phyloP scores from a whole-genome alignment of 192 early-diverging fungal genomes.

The Coemansia sp. region DNA sequence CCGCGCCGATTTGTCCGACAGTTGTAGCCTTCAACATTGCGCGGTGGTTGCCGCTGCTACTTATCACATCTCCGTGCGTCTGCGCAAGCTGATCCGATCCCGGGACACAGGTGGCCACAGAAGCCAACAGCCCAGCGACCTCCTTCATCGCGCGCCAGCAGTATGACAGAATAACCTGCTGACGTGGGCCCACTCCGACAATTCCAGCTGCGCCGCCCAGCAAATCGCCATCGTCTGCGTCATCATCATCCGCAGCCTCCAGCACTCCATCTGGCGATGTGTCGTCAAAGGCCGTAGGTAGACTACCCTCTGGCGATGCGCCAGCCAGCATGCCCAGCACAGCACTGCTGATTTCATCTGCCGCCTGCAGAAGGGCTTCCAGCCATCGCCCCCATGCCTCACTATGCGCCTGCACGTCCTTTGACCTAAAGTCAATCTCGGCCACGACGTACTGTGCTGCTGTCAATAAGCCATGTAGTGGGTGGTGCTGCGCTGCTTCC shows the following conservation, averaged over 20 bases:
- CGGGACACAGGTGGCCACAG: slow-evolving; percentile 20
- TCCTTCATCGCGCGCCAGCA: slow-evolving; percentile 94
- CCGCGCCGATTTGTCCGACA: slow-evolving; percentile 46
- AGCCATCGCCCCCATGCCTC: slow-evolving; percentile 58
- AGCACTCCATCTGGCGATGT: slow-evolving; percentile 24
- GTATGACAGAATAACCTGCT: slow-evolving; percentile 84
- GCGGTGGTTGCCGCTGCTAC: background rate
- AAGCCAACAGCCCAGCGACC: slow-evolving; percentile 64
- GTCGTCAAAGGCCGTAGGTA: slow-evolving; percentile 76
- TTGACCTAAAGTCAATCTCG: slow-evolving; percentile 59
- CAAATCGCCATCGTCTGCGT: slow-evolving; percentile 46
- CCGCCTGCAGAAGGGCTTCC: slow-evolving; percentile 46
- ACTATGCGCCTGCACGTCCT: slow-evolving; percentile 44
- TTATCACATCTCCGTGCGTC: slow-evolving; percentile 7
- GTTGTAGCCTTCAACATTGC: slow-evolving; percentile 1
- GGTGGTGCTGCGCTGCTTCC: slow-evolving; percentile 49
- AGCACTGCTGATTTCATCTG: slow-evolving; percentile 57
- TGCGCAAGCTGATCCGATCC: slow-evolving; percentile 16
- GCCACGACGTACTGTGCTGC: slow-evolving; percentile 61
- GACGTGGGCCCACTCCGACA: slow-evolving; percentile 57
- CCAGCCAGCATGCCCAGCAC: slow-evolving; percentile 72
- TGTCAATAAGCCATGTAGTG: slow-evolving; percentile 61
- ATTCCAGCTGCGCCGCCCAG: slow-evolving; percentile 24
- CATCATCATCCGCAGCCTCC: slow-evolving; percentile 16
- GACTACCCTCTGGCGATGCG: slow-evolving; percentile 86